These are phyloP conservation scores for Paraglomus occultum DNA, from an alignment of 192 early-diverging fungal genomes.

Conservation along the genomic window DNA sequence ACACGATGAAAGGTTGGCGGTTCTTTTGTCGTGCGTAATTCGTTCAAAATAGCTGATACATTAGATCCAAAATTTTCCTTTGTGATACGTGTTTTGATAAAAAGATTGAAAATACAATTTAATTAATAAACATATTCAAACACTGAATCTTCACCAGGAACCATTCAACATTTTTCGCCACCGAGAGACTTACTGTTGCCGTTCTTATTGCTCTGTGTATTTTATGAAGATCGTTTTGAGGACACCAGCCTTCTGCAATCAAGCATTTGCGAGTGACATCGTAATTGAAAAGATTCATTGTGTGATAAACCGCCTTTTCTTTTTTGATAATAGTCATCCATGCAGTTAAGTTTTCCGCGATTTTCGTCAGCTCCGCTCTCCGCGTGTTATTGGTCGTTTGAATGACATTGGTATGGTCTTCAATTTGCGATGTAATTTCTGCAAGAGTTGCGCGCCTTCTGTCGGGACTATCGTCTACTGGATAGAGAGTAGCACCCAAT, in stretches of 20 bases:
- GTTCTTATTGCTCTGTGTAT: constrained; percentile 81
- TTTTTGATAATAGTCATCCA: constrained; percentile 94
- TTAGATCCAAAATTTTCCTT: constrained; percentile 84
- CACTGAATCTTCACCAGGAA: not conserved
- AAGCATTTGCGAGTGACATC: constrained; percentile 89
- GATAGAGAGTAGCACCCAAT: constrained; percentile 93
- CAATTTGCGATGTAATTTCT: constrained; percentile 82
- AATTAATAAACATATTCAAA: no score
- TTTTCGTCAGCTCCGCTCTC: constrained; percentile 76
- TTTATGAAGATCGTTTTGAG: constrained; percentile 76
- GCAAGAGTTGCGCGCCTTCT: constrained; percentile 79
- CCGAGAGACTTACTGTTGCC: constrained; percentile 59
- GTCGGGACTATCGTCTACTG: constrained; percentile 78
- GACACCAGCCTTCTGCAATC: constrained; percentile 99
- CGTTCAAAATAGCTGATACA: constrained; percentile 85
- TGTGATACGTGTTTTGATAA: not conserved
- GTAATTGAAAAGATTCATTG: constrained; percentile 95
- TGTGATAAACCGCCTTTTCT: constrained; percentile 97
- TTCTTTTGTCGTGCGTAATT: constrained; percentile 78
- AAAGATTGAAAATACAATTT: constrained; percentile 16
- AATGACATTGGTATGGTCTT: constrained; percentile 84
- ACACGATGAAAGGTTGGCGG: constrained; percentile 94
- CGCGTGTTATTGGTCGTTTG: constrained; percentile 84
- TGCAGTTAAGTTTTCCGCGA: constrained; percentile 81
- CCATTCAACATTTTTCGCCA: not conserved